phyloP scores from a whole-genome alignment of 768 basidiomycete species.

The Mycena amicta region DNA sequence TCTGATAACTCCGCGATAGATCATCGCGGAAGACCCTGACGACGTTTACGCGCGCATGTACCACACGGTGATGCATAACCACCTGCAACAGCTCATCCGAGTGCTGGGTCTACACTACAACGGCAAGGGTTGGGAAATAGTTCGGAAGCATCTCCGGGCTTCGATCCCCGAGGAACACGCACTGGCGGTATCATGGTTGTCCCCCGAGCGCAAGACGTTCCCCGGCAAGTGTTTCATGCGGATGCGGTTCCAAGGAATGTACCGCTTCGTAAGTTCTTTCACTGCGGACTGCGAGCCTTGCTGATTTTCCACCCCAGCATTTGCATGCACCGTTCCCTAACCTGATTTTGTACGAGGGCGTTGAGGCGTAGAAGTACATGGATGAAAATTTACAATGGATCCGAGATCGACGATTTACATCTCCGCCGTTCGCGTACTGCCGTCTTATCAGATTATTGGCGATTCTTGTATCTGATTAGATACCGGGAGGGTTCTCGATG shows the following conservation, averaged over 20 bases:
- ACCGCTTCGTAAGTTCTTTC: slow-evolving; percentile 49
- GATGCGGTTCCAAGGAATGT: slow-evolving; percentile 60
- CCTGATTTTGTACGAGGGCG: slow-evolving; percentile 52
- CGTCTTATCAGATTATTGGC: too few relatives aligned
- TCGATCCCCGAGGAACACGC: slow-evolving; percentile 50
- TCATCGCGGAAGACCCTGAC: slow-evolving; percentile 51
- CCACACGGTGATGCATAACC: slow-evolving; percentile 61
- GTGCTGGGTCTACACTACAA: slow-evolving; percentile 60
- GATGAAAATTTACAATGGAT: neutral
- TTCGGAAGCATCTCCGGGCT: slow-evolving; percentile 45
- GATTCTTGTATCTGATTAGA: too few relatives aligned
- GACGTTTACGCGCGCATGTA: slow-evolving; percentile 62
- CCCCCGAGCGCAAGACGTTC: slow-evolving; percentile 47
- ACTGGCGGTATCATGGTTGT: slow-evolving; percentile 53
- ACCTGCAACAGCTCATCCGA: slow-evolving; percentile 60
- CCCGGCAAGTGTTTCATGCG: slow-evolving; percentile 60
- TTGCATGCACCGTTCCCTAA: slow-evolving; percentile 59
- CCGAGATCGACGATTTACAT: too few relatives aligned
- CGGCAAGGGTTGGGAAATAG: slow-evolving; percentile 54
- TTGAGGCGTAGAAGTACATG: slow-evolving; percentile 21
- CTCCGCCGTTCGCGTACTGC: too few relatives aligned
- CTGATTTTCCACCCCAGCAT: slow-evolving; percentile 37
- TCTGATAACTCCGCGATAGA: slow-evolving; percentile 25
- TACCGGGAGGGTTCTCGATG: too few relatives aligned
- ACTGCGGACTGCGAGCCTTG: neutral